Percentiles rank a stretch among this genome's conserved stretches.
phyloP scores from a whole-genome alignment of 2,329 filamentous ascomycete species.

The Cylindrodendrum hubeiense region DNA sequence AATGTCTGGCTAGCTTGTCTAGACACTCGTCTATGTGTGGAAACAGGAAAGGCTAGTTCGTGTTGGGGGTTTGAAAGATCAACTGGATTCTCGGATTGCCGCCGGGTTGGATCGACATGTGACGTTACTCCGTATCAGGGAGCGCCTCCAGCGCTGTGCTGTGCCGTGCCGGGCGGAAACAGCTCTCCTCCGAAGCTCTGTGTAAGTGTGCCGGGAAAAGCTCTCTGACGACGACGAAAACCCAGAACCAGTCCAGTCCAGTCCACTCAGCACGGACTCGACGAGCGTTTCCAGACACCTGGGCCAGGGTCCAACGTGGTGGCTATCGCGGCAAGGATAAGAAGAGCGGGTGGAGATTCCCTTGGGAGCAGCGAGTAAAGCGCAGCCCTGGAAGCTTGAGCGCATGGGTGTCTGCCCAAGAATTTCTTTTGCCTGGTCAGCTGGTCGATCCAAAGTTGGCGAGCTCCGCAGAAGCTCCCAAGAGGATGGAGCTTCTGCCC shows the following conservation, averaged over 20 bases:
- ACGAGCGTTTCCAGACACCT: neutral
- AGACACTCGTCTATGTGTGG: neutral
- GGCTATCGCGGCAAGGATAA: slow-evolving; percentile 36
- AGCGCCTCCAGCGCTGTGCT: neutral
- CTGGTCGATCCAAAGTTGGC: slow-evolving; percentile 36
- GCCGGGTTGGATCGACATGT: neutral
- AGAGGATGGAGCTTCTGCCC: slow-evolving; percentile 26
- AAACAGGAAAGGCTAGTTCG: neutral
- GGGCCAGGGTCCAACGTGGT: slow-evolving; percentile 12
- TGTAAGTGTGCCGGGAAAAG: neutral
- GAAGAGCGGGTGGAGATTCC: slow-evolving; percentile 22
- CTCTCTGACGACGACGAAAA: neutral
- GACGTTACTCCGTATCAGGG: too few relatives aligned
- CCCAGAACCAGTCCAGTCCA: neutral
- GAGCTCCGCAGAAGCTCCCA: slow-evolving; percentile 34
- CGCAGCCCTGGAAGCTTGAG: slow-evolving; percentile 22
- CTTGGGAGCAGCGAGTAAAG: slow-evolving; percentile 21
- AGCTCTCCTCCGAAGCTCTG: neutral
- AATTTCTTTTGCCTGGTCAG: slow-evolving; percentile 40
- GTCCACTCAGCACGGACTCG: neutral
- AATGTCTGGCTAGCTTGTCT: neutral
- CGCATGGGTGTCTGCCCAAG: slow-evolving; percentile 14
- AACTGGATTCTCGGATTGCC: neutral
- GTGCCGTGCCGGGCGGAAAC: neutral
- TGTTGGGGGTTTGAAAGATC: neutral